These are phyloP conservation scores for Zoysia pacifica DNA, from an alignment of 176 grass and related monocot species.

Conservation along the genomic window DNA sequence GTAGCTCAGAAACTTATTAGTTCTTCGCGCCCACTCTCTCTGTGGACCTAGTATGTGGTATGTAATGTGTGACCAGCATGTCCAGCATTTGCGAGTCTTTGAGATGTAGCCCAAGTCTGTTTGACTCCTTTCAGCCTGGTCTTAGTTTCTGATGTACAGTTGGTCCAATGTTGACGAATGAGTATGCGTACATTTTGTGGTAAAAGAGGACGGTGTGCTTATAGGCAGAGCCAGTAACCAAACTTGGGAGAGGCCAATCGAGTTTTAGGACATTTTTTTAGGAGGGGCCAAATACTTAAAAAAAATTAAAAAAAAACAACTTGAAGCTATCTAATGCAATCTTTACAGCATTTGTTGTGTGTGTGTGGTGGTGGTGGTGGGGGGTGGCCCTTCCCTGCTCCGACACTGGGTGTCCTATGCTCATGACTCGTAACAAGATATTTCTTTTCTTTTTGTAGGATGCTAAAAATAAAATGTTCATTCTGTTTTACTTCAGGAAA, in stretches of 20 bases:
- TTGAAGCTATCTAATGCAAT: no score
- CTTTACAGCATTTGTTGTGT: no score
- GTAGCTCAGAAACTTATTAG: not conserved
- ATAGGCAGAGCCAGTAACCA: no score
- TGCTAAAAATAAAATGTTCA: conserved; percentile 87
- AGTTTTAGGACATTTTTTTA: no score
- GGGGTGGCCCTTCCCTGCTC: no score
- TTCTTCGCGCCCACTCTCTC: not conserved
- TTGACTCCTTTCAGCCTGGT: not conserved
- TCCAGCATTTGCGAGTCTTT: not conserved
- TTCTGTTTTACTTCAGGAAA: conserved; percentile 89
- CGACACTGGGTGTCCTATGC: no score
- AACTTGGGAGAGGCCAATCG: no score
- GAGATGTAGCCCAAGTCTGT: conserved; percentile 4
- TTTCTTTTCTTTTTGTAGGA: conserved; percentile 61
- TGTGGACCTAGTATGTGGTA: not conserved
- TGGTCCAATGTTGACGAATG: not conserved
- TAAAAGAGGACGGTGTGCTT: not conserved
- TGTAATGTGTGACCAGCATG: not conserved
- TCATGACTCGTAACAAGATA: conserved; percentile 17
- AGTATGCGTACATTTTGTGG: not conserved
- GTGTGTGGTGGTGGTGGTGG: no score
- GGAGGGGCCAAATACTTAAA: no score
- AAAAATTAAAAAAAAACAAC: no score
- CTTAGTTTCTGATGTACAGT: conserved; percentile 5